Conservation (phyloP, 495 filamentous ascomycete genomes). For the Aspergillus campestris region DNA sequence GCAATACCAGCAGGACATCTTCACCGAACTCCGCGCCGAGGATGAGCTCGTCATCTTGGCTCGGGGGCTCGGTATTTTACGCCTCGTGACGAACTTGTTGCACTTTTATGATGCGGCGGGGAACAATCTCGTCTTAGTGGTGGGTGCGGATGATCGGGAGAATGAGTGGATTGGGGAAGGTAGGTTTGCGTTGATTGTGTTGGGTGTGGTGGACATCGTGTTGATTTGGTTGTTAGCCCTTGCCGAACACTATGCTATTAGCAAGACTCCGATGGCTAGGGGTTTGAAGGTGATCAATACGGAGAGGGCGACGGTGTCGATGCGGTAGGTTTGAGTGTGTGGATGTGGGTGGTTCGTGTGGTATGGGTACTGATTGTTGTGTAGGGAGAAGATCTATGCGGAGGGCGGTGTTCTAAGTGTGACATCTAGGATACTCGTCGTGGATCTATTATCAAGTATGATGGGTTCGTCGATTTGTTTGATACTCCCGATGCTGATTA, state of each 20-base stretch:
- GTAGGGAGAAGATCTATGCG: conserved; percentile 79
- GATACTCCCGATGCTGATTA: conserved; percentile 11
- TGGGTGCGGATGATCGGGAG: conserved; percentile 88
- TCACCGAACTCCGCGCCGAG: conserved; percentile 78
- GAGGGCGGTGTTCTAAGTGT: conserved; percentile 91
- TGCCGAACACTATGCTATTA: conserved; percentile 88
- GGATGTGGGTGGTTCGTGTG: not conserved
- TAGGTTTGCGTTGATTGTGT: conserved; percentile 14
- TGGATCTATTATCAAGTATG: conserved; percentile 75
- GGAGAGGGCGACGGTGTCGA: conserved; percentile 77
- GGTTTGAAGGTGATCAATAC: conserved; percentile 91
- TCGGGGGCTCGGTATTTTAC: conserved; percentile 83
- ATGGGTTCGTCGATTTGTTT: not conserved
- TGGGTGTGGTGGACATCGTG: not conserved
- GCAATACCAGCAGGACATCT: conserved; percentile 86
- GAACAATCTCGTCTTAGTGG: conserved; percentile 80
- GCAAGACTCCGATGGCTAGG: conserved; percentile 63
- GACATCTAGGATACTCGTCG: conserved; percentile 88
- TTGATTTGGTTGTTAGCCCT: conserved; percentile 43
- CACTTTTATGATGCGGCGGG: conserved; percentile 96
- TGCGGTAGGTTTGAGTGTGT: conserved; percentile 35
- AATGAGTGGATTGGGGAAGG: conserved; percentile 89
- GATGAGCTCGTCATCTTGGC: conserved; percentile 91
- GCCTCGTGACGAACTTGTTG: conserved; percentile 84
- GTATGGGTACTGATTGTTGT: conserved; percentile 10